phyloP scores from a whole-genome alignment of 495 filamentous ascomycete genomes.

The Lineolata rhizophorae region DNA sequence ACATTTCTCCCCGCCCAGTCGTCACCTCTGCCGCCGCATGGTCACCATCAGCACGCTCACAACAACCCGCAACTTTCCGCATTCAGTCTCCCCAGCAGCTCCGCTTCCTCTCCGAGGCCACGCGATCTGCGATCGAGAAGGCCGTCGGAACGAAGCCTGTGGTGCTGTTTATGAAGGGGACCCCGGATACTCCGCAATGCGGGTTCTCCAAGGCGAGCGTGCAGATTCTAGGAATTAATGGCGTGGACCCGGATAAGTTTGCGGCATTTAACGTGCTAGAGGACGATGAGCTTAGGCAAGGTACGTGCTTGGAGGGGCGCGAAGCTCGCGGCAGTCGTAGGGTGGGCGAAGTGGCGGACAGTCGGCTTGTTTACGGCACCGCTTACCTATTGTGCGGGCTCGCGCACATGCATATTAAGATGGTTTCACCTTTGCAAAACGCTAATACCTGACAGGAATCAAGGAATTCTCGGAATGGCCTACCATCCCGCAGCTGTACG shows the following conservation, averaged over 20 bases:
- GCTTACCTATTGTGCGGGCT: background rate
- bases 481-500: constrained; percentile 90
- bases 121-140: constrained; percentile 52
- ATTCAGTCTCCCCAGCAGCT: background rate
- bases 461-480: constrained; percentile 99
- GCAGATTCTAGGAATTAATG: constrained; percentile 83
- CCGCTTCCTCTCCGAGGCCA: background rate
- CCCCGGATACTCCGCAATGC: constrained; percentile 91
- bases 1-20: too few relatives aligned
- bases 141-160: constrained; percentile 69
- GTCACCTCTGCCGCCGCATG: too few relatives aligned
- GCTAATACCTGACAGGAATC: constrained; percentile 40
- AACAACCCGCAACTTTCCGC: background rate
- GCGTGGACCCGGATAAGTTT: constrained; percentile 91
- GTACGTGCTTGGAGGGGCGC: too few relatives aligned
- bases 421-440: too few relatives aligned
- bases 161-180: constrained; percentile 97
- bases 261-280: constrained; percentile 92
- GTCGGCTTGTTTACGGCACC: too few relatives aligned
- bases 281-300: constrained; percentile 64
- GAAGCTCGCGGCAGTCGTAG: background rate
- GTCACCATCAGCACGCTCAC: too few relatives aligned
- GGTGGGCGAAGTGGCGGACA: too few relatives aligned
- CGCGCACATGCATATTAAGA: too few relatives aligned
- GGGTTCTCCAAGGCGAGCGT: constrained; percentile 91